Evolutionary conservation across 202 grass and related monocot species (phyloP).

Genomic region (Zizania palustris): DNA sequence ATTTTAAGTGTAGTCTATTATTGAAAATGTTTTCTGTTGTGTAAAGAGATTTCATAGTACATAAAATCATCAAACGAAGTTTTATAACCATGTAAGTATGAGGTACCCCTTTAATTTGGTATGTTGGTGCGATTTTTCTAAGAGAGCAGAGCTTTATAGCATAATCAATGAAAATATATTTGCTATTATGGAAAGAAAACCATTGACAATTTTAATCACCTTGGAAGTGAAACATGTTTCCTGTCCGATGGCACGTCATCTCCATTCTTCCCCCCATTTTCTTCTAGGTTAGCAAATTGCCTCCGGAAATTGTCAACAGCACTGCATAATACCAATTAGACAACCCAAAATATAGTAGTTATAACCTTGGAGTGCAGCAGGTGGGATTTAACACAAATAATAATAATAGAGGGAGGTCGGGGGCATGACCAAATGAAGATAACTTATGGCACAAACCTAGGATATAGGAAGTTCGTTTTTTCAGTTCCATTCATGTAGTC

Average conservation of each 20-base stretch:
- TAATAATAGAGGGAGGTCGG: not conserved
- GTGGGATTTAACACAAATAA: slow-evolving; percentile 8
- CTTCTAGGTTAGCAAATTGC: slow-evolving; percentile 92
- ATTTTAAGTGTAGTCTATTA: slow-evolving; percentile 15
- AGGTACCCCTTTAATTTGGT: slow-evolving; percentile 23
- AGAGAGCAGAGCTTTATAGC: not conserved
- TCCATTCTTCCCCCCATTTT: slow-evolving; percentile 76
- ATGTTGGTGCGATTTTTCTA: slow-evolving; percentile 1
- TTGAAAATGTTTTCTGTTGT: slow-evolving; percentile 27
- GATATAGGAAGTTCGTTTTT: slow-evolving; percentile 86
- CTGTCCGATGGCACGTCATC: slow-evolving; percentile 56
- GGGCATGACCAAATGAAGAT: not conserved
- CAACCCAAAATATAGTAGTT: slow-evolving; percentile 1
- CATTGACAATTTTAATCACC: slow-evolving; percentile 43
- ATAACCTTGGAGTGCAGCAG: not conserved
- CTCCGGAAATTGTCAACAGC: slow-evolving; percentile 92
- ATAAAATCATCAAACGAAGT: slow-evolving; percentile 33
- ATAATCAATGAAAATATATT: slow-evolving; percentile 12
- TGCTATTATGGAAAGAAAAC: slow-evolving; percentile 32
- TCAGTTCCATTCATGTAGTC: slow-evolving; percentile 81
- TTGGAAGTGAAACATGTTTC: slow-evolving; percentile 97
- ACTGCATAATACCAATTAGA: slow-evolving; percentile 52
- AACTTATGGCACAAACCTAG: slow-evolving; percentile 60
- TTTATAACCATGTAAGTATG: slow-evolving; percentile 17
- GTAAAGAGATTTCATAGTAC: slow-evolving; percentile 24